Percentiles rank a stretch among this genome's conserved stretches.
phyloP scores from a whole-genome alignment of 139 green algal species.

The Zygnema cylindricum region DNA sequence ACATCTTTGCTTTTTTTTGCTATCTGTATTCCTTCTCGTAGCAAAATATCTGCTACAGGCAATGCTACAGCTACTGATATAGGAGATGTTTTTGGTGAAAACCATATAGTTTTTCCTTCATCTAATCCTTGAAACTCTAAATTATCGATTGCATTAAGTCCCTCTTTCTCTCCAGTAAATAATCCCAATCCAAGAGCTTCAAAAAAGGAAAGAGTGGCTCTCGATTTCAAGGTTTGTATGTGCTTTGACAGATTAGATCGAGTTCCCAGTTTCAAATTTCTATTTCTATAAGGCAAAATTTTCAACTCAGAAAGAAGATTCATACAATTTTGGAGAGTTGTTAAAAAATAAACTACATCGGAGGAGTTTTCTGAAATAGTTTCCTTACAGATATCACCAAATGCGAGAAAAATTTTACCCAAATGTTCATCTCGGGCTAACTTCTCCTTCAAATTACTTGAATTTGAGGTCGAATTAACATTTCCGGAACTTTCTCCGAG shows the following conservation, averaged over 20 bases:
- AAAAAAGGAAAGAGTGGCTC: not conserved
- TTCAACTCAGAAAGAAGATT: too few relatives aligned
- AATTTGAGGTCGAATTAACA: not conserved
- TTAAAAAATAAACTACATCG: too few relatives aligned
- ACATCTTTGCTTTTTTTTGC: not conserved
- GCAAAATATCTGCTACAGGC: not conserved
- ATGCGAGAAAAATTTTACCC: not conserved
- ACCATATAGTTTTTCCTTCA: not conserved
- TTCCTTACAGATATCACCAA: slow-evolving; percentile 23
- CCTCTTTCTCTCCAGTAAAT: not conserved
- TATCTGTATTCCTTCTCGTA: not conserved
- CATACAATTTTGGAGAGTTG: not conserved
- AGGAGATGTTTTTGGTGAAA: not conserved
- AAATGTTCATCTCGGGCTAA: slow-evolving; percentile 26
- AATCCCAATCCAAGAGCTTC: not conserved
- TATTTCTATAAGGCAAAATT: too few relatives aligned
- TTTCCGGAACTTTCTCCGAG: not conserved
- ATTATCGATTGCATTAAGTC: not conserved
- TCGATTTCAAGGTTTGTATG: not conserved
- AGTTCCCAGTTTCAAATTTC: too few relatives aligned
- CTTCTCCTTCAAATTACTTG: not conserved
- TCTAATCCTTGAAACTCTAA: not conserved
- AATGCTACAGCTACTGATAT: not conserved
- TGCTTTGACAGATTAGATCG: too few relatives aligned
- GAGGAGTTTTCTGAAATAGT: too few relatives aligned